Evolutionary conservation across 345 rosid genomes (phyloP), one percentile per base, ranked within the genome.

Genomic region (Rhodamnia rubescens): DNA sequence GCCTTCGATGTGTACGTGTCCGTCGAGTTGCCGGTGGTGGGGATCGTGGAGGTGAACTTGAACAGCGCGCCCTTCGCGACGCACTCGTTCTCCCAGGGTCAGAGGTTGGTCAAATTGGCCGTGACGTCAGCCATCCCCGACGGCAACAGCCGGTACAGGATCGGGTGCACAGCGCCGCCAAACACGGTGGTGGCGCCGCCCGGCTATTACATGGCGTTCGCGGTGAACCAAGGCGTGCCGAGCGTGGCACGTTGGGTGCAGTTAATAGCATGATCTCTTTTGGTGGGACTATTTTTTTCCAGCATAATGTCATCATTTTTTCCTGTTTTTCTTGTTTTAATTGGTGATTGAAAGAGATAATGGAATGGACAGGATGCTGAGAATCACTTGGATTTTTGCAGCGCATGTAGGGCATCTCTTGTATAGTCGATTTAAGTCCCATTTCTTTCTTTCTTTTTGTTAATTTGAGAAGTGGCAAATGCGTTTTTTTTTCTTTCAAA

Each of bases 221-320:
- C 94, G 0, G 96, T 95, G 29, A 95, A 95, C 75, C 95, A 94
- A 61, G 98, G 96, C 9, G 98, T 97, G 89, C 98, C 99, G n/a
- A 93, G 98, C 85, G 86, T 92, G 1, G 98, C 98, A 6, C 89
- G 93, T 9, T 97, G 98, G 99, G 92, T 97, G 40, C 99, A 92
- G 83, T 86, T 96, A 87, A 90, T 91, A 49, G 59, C 92, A 55
- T 92, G 54, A 89, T n/a, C 89, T 82, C 20, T 32, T 64, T 64
- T 16, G 21, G 78, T 16, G 12, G 44, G 24, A 18, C 24, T 16
- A 8, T 53, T 20, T 18, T 18, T 32, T 64, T 8, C 7, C 78
- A 24, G 16, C 44, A 10, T 32, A 9, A 64, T 64, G 44, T 69
- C 78, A 32, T 69, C 47, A 36, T 18, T 69, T 14, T 8, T 36